phyloP scores from a whole-genome alignment of 1,284 basidiomycete genomes.

The Fomitopsis palustris region DNA sequence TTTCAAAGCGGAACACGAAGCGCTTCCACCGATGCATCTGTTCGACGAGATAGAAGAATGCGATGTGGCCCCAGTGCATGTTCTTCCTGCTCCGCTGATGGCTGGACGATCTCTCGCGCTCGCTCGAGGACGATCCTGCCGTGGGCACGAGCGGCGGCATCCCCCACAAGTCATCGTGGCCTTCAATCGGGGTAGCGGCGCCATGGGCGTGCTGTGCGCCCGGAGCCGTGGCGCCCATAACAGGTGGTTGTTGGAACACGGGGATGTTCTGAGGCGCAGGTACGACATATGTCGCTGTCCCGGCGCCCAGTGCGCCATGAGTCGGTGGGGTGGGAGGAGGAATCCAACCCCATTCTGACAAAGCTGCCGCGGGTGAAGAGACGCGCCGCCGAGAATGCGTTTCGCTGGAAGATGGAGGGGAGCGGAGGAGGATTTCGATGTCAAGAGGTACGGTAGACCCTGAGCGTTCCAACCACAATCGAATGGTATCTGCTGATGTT shows the following conservation, averaged over 20 bases:
- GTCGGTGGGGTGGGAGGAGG: constrained; percentile 13
- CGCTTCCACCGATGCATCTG: constrained; percentile 79
- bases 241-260: constrained; percentile 9
- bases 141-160: constrained; percentile 13
- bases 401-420: constrained; percentile 24
- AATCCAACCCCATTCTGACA: constrained; percentile 19
- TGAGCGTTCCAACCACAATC: constrained; percentile 76
- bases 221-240: neutral
- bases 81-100: constrained; percentile 34
- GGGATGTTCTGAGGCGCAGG: constrained; percentile 13
- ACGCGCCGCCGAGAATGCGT: constrained; percentile 22
- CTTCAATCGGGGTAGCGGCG: constrained; percentile 2
- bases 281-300: constrained; percentile 11
- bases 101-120: neutral
- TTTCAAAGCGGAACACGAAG: constrained; percentile 74
- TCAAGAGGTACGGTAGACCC: constrained; percentile 65
- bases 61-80: constrained; percentile 74
- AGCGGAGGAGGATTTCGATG: constrained; percentile 70
- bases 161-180: constrained; percentile 16
- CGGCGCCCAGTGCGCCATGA: constrained; percentile 11
- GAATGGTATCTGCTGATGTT: constrained; percentile 70
- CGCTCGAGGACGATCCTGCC: constrained; percentile 9
- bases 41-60: constrained; percentile 69
- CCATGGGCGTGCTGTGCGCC: neutral
- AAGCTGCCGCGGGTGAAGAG: constrained; percentile 20